Conservation (phyloP, 495 filamentous ascomycete genomes). For the Neurospora discreta region DNA sequence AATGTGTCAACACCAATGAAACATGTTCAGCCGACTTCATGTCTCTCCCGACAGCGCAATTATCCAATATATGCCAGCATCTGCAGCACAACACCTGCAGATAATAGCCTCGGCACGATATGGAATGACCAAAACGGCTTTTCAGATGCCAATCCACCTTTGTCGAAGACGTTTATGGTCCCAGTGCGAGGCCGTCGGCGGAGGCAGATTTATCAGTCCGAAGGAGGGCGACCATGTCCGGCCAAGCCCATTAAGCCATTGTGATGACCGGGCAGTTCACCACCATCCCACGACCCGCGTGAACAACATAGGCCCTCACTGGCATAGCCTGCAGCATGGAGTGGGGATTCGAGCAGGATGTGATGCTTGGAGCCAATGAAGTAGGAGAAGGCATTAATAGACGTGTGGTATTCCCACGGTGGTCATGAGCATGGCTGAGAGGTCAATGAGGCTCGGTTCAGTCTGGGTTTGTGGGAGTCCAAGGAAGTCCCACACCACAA, state of each 20-base stretch:
- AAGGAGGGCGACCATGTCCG: neutral
- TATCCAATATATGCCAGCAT: neutral
- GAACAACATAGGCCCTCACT: neutral
- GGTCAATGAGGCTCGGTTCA: neutral
- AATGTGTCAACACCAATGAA: neutral
- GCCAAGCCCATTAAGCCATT: neutral
- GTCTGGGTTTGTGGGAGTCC: neutral
- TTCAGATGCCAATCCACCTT: neutral
- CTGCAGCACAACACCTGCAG: neutral
- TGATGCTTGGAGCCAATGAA: neutral
- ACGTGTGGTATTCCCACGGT: neutral
- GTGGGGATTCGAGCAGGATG: neutral
- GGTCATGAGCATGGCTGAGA: neutral
- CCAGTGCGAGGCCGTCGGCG: neutral
- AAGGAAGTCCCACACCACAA: neutral
- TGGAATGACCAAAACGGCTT: neutral
- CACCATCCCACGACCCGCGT: neutral
- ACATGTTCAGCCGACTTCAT: neutral
- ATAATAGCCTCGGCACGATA: neutral
- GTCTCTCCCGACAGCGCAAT: neutral
- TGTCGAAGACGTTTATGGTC: neutral
- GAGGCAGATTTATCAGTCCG: neutral
- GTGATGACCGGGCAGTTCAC: neutral
- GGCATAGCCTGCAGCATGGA: neutral
- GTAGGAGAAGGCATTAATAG: neutral